phyloP scores from a whole-genome alignment of 108 stramenopile species.

The Pseudonitzschia multiseries region DNA sequence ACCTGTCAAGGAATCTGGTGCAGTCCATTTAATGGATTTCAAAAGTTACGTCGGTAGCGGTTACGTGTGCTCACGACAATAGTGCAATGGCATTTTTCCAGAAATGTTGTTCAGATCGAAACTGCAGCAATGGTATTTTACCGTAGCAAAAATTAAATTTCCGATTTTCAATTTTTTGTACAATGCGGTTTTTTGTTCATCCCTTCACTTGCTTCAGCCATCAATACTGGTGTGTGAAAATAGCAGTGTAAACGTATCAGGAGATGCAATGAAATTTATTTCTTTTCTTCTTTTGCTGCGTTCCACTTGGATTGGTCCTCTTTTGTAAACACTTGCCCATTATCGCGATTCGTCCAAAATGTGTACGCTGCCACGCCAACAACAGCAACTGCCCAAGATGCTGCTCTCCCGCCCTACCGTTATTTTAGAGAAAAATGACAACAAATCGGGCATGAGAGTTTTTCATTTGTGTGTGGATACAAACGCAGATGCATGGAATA shows the following conservation, averaged over 20 bases:
- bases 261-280: background rate
- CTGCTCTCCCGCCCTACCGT: conserved; percentile 31
- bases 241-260: no score
- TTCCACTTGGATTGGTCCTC: conserved; percentile 48
- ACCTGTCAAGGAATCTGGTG: conserved; percentile 90
- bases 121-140: no score
- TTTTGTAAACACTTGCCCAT: conserved; percentile 45
- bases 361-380: conserved; percentile 34
- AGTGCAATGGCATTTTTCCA: no score
- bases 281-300: conserved; percentile 24
- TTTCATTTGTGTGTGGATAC: background rate
- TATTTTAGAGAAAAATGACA: conserved; percentile 2
- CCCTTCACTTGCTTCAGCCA: background rate
- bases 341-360: conserved; percentile 42
- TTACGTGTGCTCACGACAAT: background rate
- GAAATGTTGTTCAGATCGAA: no score
- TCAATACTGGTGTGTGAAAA: no score
- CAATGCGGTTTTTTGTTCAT: no score
- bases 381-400: conserved; percentile 37
- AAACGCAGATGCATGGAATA: background rate
- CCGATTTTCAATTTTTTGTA: background rate
- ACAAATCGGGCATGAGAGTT: background rate
- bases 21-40: conserved; percentile 82
- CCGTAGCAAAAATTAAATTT: no score
- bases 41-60: conserved; percentile 38